A percentile compares a stretch with the other conserved stretches of the same genome.
These are phyloP conservation scores for Zopfochytrium polystomum DNA, from an alignment of 371 early-diverging fungal genomes.

Conservation along the genomic window DNA sequence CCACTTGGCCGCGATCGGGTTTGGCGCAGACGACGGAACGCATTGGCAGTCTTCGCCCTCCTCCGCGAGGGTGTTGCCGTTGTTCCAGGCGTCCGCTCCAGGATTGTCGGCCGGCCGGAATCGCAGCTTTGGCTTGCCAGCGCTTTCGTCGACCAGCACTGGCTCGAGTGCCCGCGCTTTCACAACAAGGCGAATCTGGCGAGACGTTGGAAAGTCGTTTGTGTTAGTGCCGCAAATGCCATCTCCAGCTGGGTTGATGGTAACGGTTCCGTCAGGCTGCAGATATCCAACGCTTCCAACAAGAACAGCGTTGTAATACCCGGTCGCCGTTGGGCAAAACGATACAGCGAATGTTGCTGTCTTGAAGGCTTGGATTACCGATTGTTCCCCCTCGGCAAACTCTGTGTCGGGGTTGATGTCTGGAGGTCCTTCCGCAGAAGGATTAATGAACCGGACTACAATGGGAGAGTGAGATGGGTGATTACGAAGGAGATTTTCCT, in stretches of 20 bases:
- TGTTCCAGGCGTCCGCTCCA: no score
- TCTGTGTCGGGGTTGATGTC: slow-evolving; percentile 14
- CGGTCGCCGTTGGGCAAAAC: slow-evolving; percentile 33
- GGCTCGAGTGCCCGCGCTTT: slow-evolving; percentile 41
- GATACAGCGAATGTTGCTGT: slow-evolving; percentile 27
- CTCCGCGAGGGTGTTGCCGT: no score
- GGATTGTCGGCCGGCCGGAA: background rate
- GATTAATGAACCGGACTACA: slow-evolving; percentile 18
- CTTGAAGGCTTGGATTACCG: slow-evolving; percentile 36
- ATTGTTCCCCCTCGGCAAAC: slow-evolving; percentile 16
- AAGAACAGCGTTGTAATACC: slow-evolving; percentile 35
- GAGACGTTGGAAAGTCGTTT: no score
- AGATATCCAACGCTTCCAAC: slow-evolving; percentile 44
- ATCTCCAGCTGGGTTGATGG: slow-evolving; percentile 13
- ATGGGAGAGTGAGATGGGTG: background rate
- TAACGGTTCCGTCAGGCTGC: slow-evolving; percentile 31
- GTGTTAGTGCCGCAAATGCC: no score
- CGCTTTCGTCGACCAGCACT: slow-evolving; percentile 27
- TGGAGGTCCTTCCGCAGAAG: slow-evolving; percentile 13
- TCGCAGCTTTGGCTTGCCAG: background rate
- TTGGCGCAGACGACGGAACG: no score
- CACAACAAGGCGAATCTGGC: slow-evolving; percentile 34
- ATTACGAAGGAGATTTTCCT: no score
- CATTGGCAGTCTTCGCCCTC: no score
- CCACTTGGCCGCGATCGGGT: no score